phyloP scores from a whole-genome alignment of 495 filamentous ascomycete genomes.

The Tuber umbilicatum region DNA sequence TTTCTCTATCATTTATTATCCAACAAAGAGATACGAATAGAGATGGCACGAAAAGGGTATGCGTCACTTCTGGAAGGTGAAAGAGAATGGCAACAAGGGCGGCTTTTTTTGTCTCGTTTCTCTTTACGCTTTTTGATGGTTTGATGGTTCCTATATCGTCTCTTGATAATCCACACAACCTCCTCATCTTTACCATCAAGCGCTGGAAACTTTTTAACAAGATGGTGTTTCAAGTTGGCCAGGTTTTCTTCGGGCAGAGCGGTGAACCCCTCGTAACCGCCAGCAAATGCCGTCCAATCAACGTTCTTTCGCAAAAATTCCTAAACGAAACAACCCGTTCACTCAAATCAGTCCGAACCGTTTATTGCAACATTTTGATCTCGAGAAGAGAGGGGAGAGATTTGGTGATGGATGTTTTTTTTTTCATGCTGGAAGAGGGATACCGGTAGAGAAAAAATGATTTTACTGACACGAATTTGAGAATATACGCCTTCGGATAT shows the following conservation, averaged over 20 bases:
- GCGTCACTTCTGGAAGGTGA: background rate
- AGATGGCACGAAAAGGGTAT: slow-evolving; percentile 26
- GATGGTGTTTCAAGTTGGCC: slow-evolving; percentile 30
- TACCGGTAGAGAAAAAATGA: slow-evolving; percentile 6
- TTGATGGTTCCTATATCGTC: slow-evolving; percentile 35
- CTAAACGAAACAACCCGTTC: slow-evolving; percentile 6
- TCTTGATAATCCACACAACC: slow-evolving; percentile 36
- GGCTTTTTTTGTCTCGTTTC: slow-evolving; percentile 24
- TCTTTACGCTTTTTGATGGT: slow-evolving; percentile 39
- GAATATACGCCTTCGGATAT: slow-evolving; percentile 39
- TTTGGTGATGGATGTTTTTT: background rate
- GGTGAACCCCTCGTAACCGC: slow-evolving; percentile 36
- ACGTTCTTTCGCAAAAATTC: slow-evolving; percentile 39
- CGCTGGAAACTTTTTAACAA: slow-evolving; percentile 33
- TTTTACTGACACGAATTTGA: slow-evolving; percentile 36
- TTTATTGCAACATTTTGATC: background rate
- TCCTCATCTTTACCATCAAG: slow-evolving; percentile 36
- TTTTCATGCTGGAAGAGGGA: slow-evolving; percentile 12
- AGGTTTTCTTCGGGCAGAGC: slow-evolving; percentile 37
- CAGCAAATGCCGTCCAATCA: slow-evolving; percentile 38
- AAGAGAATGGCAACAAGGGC: background rate
- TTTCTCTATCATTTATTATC: slow-evolving; percentile 16
- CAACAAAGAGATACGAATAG: slow-evolving; percentile 19
- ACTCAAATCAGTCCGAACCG: background rate
- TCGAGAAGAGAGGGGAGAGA: background rate